These are phyloP conservation scores for Paecilomyces variotii DNA, from an alignment of 2,329 filamentous ascomycete species.

Conservation along the genomic window DNA sequence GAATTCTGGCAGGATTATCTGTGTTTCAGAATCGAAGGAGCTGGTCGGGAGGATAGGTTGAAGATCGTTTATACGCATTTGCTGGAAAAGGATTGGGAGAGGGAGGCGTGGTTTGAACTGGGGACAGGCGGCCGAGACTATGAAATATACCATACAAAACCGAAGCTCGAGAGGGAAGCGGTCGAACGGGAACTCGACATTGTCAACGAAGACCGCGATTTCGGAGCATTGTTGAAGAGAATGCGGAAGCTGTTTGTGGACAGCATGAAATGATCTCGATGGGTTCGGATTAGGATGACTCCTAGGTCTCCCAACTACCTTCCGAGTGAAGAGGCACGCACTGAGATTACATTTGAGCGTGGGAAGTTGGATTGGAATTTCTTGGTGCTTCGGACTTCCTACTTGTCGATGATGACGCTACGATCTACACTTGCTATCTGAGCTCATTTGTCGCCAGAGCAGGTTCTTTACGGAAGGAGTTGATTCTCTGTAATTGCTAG, in stretches of 20 bases:
- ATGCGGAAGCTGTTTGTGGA: conserved; percentile 55
- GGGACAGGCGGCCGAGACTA: conserved; percentile 76
- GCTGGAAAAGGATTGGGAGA: conserved; percentile 77
- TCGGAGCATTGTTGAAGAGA: conserved; percentile 53
- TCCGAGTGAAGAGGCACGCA: no score
- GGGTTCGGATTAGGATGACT: not conserved
- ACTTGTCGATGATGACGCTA: not conserved
- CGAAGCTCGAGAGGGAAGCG: conserved; percentile 50
- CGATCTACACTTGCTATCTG: not conserved
- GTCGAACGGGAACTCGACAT: conserved; percentile 49
- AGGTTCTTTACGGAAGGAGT: not conserved
- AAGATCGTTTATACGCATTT: conserved; percentile 87
- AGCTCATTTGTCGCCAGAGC: no score
- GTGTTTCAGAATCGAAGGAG: conserved; percentile 81
- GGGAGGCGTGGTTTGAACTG: conserved; percentile 90
- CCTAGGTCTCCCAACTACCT: no score
- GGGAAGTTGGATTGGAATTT: no score
- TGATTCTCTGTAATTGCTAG: not conserved
- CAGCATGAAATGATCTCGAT: conserved; percentile 38
- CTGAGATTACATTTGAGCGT: no score
- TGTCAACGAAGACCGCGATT: conserved; percentile 53
- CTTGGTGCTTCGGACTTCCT: no score
- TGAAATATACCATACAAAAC: conserved; percentile 70
- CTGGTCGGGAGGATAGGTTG: conserved; percentile 72
- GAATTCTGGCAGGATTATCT: conserved; percentile 94